Percentiles rank a stretch among this genome's conserved stretches.
phyloP scores from a whole-genome alignment of 1,284 basidiomycete genomes.

The Ceratobasidium sp. region DNA sequence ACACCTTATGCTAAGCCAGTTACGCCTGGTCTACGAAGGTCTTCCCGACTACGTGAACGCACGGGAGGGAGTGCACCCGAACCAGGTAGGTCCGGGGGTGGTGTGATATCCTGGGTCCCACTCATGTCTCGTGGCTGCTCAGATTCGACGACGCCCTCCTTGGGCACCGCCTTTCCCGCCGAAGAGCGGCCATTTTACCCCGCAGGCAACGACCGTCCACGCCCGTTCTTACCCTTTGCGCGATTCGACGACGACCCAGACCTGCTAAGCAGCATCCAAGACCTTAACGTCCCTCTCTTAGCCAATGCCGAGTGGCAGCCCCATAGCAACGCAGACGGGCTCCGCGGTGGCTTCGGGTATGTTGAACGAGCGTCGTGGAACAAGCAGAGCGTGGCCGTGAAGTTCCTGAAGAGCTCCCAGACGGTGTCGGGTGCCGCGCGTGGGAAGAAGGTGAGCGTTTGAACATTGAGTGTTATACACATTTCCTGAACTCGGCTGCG shows the following conservation, averaged over 20 bases:
- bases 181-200: slow-evolving; percentile 37
- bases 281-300: slow-evolving; percentile 32
- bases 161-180: background rate
- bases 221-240: slow-evolving; percentile 41
- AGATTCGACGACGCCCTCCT: background rate
- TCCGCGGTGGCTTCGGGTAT: slow-evolving; percentile 42
- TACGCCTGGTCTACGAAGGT: slow-evolving; percentile 8
- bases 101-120: background rate
- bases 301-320: slow-evolving; percentile 42
- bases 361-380: slow-evolving; percentile 42
- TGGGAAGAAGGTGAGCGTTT: slow-evolving; percentile 29
- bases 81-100: background rate
- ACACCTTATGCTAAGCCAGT: background rate
- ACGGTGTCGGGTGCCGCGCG: slow-evolving; percentile 33
- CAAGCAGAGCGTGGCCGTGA: slow-evolving; percentile 41
- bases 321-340: slow-evolving; percentile 14
- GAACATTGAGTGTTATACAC: background rate
- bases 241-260: slow-evolving; percentile 43
- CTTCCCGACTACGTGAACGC: slow-evolving; percentile 22
- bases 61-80: background rate
- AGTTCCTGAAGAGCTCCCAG: slow-evolving; percentile 42
- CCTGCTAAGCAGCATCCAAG: slow-evolving; percentile 40
- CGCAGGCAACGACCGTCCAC: slow-evolving; percentile 13
- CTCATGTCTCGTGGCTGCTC: slow-evolving; percentile 29
- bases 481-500: background rate